A percentile compares a stretch with the other conserved stretches of the same genome.
Conservation (phyloP, 2,329 filamentous ascomycete genomes). For the Penicillium sp. region DNA sequence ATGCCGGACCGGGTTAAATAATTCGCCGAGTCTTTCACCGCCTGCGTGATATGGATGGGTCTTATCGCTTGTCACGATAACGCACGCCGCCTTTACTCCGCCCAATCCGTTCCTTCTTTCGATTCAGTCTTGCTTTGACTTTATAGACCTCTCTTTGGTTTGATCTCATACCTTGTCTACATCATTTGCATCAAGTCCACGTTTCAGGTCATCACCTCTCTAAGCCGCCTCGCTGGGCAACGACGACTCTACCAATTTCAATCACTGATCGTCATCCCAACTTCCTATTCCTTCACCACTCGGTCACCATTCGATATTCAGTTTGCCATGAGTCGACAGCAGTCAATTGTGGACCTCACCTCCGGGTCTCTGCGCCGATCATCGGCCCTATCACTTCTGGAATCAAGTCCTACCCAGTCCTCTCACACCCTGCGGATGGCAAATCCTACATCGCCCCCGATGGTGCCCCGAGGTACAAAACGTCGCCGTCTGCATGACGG, state of each 20-base stretch:
- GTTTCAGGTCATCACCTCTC: too few species aligned
- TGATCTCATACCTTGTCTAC: too few species aligned
- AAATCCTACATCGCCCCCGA: neutral
- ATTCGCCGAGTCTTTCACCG: conserved; percentile 5
- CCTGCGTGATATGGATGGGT: conserved; percentile 4
- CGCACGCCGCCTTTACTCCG: neutral
- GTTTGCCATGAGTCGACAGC: conserved; percentile 16
- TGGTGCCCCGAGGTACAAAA: conserved; percentile 9
- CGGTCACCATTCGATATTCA: too few species aligned
- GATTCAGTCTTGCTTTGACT: neutral
- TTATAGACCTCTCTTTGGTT: too few species aligned
- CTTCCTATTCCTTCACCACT: too few species aligned
- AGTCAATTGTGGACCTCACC: conserved; percentile 16
- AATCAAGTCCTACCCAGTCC: neutral
- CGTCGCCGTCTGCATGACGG: conserved; percentile 11
- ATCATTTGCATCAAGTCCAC: too few species aligned
- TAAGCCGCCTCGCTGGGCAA: too few species aligned
- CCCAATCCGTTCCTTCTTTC: neutral
- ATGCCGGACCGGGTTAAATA: conserved; percentile 15
- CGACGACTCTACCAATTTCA: too few species aligned
- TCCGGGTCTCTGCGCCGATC: neutral
- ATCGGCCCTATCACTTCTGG: neutral
- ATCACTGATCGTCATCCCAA: too few species aligned
- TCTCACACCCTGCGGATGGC: neutral
- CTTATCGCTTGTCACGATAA: conserved; percentile 9